A percentile compares a stretch with the other conserved stretches of the same genome.
These are phyloP conservation scores for Ceriops zippeliana DNA, from an alignment of 345 rosid species.

Conservation along the genomic window DNA sequence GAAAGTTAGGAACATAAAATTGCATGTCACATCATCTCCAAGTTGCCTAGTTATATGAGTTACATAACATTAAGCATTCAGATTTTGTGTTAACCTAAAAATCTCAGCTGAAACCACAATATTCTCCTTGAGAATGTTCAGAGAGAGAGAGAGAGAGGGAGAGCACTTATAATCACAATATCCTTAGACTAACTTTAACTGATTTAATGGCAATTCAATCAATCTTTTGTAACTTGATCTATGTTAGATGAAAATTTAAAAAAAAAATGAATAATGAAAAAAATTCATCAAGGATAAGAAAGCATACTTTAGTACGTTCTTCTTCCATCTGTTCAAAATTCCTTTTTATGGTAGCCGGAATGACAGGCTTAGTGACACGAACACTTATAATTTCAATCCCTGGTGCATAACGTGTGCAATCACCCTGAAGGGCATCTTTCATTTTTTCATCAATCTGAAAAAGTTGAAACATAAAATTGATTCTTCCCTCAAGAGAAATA, in stretches of 20 bases:
- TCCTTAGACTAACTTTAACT: background rate
- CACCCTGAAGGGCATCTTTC: constrained; percentile 92
- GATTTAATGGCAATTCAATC: background rate
- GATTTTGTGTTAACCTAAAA: background rate
- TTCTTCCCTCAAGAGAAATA: no score
- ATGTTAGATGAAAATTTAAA: background rate
- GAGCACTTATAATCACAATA: background rate
- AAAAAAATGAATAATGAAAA: background rate
- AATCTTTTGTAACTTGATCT: background rate
- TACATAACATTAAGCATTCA: background rate
- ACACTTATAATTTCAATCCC: constrained; percentile 90
- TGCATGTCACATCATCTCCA: background rate
- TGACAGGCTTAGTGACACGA: constrained; percentile 85
- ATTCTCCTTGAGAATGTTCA: background rate
- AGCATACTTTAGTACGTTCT: constrained; percentile 78
- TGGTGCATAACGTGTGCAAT: constrained; percentile 86
- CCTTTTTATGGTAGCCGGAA: constrained; percentile 70
- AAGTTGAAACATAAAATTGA: background rate
- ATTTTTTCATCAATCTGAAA: constrained; percentile 87
- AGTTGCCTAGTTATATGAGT: background rate
- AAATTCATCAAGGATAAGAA: background rate
- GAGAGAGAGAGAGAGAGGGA: background rate
- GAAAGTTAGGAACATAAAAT: background rate
- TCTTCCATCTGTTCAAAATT: constrained; percentile 94
- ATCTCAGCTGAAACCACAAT: background rate